Percentiles rank a stretch among this genome's conserved stretches.
phyloP scores from a whole-genome alignment of 805 yeast genomes.

The Candida cerambycidarum region DNA sequence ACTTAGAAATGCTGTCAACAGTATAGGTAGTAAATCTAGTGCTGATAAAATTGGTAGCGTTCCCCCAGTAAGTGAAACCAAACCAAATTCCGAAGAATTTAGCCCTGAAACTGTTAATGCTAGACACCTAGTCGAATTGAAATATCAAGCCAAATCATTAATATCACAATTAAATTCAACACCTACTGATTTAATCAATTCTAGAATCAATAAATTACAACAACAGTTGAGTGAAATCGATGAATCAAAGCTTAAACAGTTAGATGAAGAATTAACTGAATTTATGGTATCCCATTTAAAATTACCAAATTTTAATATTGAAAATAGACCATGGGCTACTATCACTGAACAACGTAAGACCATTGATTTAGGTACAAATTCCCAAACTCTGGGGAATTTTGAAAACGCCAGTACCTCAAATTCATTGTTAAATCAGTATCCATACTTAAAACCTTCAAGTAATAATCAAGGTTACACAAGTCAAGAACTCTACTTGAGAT shows the following conservation, averaged over 20 bases:
- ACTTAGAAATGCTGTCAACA: background rate
- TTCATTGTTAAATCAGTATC: slow-evolving; percentile 43
- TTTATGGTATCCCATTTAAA: slow-evolving; percentile 34
- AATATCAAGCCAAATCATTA: slow-evolving; percentile 23
- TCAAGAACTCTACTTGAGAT: slow-evolving; percentile 77
- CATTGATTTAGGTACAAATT: slow-evolving; percentile 3
- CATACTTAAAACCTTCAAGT: slow-evolving; percentile 62
- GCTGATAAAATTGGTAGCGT: background rate
- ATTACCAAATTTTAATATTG: slow-evolving; percentile 29
- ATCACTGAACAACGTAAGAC: slow-evolving; percentile 6
- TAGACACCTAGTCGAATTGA: slow-evolving; percentile 33
- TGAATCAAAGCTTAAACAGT: slow-evolving; percentile 34
- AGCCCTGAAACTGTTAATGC: slow-evolving; percentile 17
- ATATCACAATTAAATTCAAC: slow-evolving; percentile 34
- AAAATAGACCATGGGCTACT: slow-evolving; percentile 36
- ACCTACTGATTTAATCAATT: slow-evolving; percentile 30
- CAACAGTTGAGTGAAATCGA: slow-evolving; percentile 28
- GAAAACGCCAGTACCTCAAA: slow-evolving; percentile 27
- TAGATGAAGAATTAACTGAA: slow-evolving; percentile 42
- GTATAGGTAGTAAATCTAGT: background rate
- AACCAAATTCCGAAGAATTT: background rate
- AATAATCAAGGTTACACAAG: slow-evolving; percentile 65
- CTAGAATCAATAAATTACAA: slow-evolving; percentile 31
- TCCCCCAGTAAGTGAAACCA: background rate
- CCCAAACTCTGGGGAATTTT: slow-evolving; percentile 4